phyloP scores from a whole-genome alignment of 2,329 filamentous ascomycete species.

The Fusarium sp. region DNA sequence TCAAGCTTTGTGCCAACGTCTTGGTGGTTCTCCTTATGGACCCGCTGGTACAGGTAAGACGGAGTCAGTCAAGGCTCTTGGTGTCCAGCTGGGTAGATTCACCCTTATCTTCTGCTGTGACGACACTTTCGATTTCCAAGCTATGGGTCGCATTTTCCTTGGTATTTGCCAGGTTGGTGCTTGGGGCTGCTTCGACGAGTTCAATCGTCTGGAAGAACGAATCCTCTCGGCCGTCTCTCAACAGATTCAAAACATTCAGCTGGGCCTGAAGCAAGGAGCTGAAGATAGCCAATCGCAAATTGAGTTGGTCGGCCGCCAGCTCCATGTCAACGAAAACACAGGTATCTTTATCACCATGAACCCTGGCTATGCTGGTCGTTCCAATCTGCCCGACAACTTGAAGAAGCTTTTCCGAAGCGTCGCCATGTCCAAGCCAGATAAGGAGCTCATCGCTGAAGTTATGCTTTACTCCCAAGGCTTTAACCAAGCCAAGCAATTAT shows the following conservation, averaged over 20 bases:
- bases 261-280: constrained; percentile 86
- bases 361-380: constrained; percentile 96
- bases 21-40: constrained; percentile 96
- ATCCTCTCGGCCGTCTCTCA: constrained; percentile 98
- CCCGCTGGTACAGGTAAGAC: constrained; percentile 99
- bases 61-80: constrained; percentile 97
- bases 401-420: constrained; percentile 99
- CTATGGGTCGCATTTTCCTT: constrained; percentile 99
- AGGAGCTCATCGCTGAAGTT: constrained; percentile 98
- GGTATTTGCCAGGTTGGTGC: constrained; percentile 99
- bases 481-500: constrained; percentile 91
- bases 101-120: constrained; percentile 99
- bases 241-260: constrained; percentile 98
- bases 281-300: constrained; percentile 89
- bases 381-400: constrained; percentile 96
- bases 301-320: constrained; percentile 89
- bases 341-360: constrained; percentile 99
- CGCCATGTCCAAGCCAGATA: constrained; percentile 99
- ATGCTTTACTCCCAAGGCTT: constrained; percentile 99
- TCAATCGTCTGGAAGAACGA: constrained; percentile 97
- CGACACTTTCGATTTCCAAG: constrained; percentile 99
- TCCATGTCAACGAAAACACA: constrained; percentile 90
- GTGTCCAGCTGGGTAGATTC: constrained; percentile 94
- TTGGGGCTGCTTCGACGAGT: constrained; percentile 99
- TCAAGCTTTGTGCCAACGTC: constrained; percentile 91